These are phyloP conservation scores for Mucor irregularis DNA, from an alignment of 371 early-diverging fungal genomes.

Conservation along the genomic window DNA sequence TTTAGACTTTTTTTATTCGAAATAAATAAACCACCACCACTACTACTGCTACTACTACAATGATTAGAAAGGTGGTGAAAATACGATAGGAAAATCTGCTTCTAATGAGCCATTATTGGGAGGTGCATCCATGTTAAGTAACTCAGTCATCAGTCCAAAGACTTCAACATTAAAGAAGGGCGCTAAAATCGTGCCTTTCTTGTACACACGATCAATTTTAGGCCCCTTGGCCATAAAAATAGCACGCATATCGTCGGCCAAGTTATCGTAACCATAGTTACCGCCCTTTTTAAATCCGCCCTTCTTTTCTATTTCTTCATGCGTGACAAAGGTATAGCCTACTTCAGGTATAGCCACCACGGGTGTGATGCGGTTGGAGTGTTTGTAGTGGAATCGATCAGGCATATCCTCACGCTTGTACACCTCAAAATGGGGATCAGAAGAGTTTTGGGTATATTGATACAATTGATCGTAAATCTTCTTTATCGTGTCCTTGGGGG, in stretches of 20 bases:
- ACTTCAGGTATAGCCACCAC: constrained; percentile 73
- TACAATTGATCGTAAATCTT: constrained; percentile 31
- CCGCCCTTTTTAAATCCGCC: constrained; percentile 51
- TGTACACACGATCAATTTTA: constrained; percentile 41
- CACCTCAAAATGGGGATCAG: constrained; percentile 58
- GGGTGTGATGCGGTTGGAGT: constrained; percentile 70
- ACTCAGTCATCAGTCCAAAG: constrained; percentile 65
- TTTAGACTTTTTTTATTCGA: too few species aligned
- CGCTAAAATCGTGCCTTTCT: constrained; percentile 35
- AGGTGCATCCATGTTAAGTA: constrained; percentile 63
- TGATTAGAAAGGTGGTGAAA: constrained; percentile 21
- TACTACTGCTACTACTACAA: too few species aligned
- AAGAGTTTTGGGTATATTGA: constrained; percentile 35
- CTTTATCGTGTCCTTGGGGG: constrained; percentile 29
- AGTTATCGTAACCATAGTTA: constrained; percentile 88
- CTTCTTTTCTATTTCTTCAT: constrained; percentile 32
- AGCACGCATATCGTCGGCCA: constrained; percentile 80
- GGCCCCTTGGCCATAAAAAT: constrained; percentile 88
- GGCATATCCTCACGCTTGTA: constrained; percentile 72
- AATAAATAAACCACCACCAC: too few species aligned
- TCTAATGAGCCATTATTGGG: constrained; percentile 71
- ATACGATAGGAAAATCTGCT: constrained; percentile 23
- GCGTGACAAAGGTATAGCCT: constrained; percentile 59
- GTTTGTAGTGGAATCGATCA: constrained; percentile 57
- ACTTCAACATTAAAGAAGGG: constrained; percentile 77